Conservation (phyloP, 2,329 filamentous ascomycete genomes). For the Tolypocladium capitatum region DNA sequence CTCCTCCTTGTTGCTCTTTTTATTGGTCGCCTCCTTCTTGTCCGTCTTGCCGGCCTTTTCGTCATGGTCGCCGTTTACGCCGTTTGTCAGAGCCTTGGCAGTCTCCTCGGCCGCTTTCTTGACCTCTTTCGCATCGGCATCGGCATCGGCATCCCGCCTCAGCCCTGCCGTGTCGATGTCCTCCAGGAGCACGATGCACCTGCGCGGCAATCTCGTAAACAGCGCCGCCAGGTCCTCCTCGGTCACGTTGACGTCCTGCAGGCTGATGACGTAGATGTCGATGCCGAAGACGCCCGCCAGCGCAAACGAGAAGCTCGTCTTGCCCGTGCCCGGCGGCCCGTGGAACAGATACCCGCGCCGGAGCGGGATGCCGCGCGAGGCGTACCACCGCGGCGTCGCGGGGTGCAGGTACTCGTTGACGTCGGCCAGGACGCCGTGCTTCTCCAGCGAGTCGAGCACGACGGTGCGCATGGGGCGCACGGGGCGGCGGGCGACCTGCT, state of each 20-base stretch:
- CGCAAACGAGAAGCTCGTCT: constrained; percentile 54
- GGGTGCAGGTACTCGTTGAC: constrained; percentile 70
- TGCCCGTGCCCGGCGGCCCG: constrained; percentile 62
- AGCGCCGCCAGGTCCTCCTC: constrained; percentile 47
- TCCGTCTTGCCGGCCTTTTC: constrained; percentile 17
- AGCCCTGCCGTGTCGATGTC: constrained; percentile 57
- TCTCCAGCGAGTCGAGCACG: constrained; percentile 55
- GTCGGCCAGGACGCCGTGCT: constrained; percentile 52
- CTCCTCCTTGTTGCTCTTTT: constrained; percentile 5
- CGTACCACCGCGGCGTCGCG: constrained; percentile 58
- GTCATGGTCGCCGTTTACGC: constrained; percentile 20
- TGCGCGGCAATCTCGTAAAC: constrained; percentile 46
- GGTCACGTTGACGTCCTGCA: constrained; percentile 43
- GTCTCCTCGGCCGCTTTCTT: constrained; percentile 5
- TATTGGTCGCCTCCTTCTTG: constrained; percentile 11
- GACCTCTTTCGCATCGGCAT: constrained; percentile 14
- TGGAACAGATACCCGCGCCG: constrained; percentile 67
- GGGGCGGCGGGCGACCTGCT: constrained; percentile 46
- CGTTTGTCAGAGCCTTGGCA: constrained; percentile 6
- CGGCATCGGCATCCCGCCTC: constrained; percentile 24
- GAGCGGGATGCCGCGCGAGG: constrained; percentile 61
- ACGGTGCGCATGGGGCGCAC: constrained; percentile 63
- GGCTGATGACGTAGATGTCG: constrained; percentile 49
- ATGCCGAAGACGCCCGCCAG: constrained; percentile 53
- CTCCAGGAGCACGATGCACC: constrained; percentile 54